phyloP scores from a whole-genome alignment of 176 grass and related monocot species.

The Elymus sibiricus region DNA sequence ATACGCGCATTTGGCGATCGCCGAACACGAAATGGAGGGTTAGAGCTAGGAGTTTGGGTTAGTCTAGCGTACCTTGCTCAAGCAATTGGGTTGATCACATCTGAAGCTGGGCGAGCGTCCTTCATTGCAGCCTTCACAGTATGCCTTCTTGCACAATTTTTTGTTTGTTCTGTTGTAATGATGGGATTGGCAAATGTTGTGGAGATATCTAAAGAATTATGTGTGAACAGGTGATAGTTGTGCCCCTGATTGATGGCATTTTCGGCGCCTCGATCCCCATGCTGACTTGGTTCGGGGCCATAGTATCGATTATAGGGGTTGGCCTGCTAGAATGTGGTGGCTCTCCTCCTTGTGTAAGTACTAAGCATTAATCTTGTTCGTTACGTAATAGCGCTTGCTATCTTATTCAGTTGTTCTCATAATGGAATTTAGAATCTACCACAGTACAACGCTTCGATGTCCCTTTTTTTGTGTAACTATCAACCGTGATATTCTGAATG shows the following conservation, averaged over 20 bases:
- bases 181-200: background rate
- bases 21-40: constrained; percentile 46
- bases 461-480: background rate
- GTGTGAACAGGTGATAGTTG: constrained; percentile 80
- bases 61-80: constrained; percentile 81
- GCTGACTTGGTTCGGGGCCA: constrained; percentile 73
- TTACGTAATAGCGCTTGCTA: constrained; percentile 2
- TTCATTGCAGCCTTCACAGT: constrained; percentile 89
- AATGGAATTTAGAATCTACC: background rate
- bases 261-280: constrained; percentile 61
- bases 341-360: constrained; percentile 87
- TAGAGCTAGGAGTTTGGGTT: constrained; percentile 84
- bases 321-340: constrained; percentile 74
- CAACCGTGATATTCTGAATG: background rate
- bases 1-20: constrained; percentile 40
- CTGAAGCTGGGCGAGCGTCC: constrained; percentile 82
- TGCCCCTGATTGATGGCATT: constrained; percentile 87
- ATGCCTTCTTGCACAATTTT: constrained; percentile 9
- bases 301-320: constrained; percentile 60
- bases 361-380: background rate
- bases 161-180: background rate
- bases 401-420: background rate
- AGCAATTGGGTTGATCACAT: constrained; percentile 78
- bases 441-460: background rate
- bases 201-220: background rate